These are phyloP conservation scores for Luffa acutangula DNA, from an alignment of 306 rosid genomes.

Conservation along the genomic window DNA sequence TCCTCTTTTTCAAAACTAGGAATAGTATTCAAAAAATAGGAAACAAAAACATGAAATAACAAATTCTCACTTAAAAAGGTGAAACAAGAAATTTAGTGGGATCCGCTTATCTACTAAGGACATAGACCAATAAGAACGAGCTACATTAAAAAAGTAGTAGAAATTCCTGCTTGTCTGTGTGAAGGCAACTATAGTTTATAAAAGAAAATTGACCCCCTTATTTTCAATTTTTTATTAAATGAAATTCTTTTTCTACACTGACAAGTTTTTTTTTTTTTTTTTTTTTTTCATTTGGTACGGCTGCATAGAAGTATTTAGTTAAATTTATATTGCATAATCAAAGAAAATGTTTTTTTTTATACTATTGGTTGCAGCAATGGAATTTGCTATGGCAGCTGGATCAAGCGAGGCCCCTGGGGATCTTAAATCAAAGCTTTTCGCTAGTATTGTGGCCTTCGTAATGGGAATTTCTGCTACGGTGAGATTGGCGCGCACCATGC, in stretches of 20 bases:
- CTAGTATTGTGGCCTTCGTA: conserved; percentile 60
- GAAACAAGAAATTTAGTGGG: background rate
- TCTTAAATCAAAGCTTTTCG: conserved; percentile 40
- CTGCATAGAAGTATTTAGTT: background rate
- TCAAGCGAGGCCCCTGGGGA: conserved; percentile 36
- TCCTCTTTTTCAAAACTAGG: too few relatives aligned
- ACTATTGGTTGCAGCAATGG: conserved; percentile 18
- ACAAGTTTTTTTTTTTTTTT: too few relatives aligned
- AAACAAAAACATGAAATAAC: too few relatives aligned
- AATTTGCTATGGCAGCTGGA: conserved; percentile 15
- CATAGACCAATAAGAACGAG: background rate
- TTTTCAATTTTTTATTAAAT: background rate
- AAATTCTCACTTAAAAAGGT: too few relatives aligned
- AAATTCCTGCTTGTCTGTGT: too few relatives aligned
- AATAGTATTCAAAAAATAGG: too few relatives aligned
- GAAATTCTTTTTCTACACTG: too few relatives aligned
- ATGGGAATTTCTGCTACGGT: conserved; percentile 76
- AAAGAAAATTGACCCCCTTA: too few relatives aligned
- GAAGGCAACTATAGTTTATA: too few relatives aligned
- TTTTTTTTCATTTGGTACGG: background rate
- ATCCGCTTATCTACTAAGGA: background rate
- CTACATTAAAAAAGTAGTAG: too few relatives aligned
- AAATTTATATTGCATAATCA: background rate
- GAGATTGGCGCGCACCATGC: conserved; percentile 60
- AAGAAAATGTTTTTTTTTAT: background rate